These are phyloP conservation scores for Trichoderma simmonsii DNA, from an alignment of 2,329 filamentous ascomycete species.

Conservation along the genomic window DNA sequence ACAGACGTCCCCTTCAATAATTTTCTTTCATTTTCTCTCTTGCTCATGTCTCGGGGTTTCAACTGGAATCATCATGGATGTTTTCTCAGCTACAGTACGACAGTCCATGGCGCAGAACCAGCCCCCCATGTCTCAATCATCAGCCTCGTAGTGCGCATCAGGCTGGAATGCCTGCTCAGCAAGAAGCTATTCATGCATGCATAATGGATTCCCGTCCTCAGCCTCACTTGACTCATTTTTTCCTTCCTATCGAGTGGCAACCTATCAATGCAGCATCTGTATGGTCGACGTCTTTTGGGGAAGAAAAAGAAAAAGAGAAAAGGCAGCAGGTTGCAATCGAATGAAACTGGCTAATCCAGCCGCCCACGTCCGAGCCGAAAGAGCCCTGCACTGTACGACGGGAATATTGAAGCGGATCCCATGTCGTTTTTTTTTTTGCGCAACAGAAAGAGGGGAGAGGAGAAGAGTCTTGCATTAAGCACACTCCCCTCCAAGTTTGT, in stretches of 20 bases:
- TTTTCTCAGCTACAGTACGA: neutral
- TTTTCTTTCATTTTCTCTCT: neutral
- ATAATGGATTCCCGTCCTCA: neutral
- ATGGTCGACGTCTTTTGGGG: neutral
- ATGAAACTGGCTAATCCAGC: neutral
- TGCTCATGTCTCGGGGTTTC: neutral
- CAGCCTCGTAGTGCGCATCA: neutral
- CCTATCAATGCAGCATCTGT: neutral
- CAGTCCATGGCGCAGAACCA: neutral
- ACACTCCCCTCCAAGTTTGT: constrained; percentile 8
- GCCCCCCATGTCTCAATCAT: neutral
- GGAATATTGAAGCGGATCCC: neutral
- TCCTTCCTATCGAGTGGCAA: neutral
- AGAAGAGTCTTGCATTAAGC: neutral
- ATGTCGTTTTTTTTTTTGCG: neutral
- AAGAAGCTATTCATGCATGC: neutral
- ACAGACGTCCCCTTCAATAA: neutral
- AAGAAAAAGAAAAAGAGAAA: neutral
- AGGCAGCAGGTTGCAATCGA: neutral
- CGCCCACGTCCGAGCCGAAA: neutral
- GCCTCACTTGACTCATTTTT: neutral
- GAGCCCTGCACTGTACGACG: constrained; percentile 7
- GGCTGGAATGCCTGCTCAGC: neutral
- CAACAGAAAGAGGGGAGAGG: neutral
- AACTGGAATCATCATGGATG: neutral